Conservation (phyloP, 306 rosid species). For the Cotoneaster glaucophyllus region DNA sequence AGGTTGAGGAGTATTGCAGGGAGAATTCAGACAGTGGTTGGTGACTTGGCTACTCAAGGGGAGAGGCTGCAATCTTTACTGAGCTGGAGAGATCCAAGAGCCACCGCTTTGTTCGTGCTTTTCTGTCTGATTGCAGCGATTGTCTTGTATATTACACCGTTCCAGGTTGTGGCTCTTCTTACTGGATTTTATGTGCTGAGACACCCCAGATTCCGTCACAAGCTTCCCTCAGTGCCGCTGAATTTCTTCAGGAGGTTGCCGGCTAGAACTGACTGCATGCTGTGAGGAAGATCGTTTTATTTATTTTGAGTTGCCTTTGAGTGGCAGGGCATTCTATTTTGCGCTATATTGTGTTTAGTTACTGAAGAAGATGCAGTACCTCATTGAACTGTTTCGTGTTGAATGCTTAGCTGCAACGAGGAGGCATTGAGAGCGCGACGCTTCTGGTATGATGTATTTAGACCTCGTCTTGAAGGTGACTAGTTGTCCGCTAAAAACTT, state of each 20-base stretch:
- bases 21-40: slow-evolving; percentile 90
- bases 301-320: slow-evolving; percentile 1
- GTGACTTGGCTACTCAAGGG: slow-evolving; percentile 96
- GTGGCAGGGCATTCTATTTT: not conserved
- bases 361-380: slow-evolving; percentile 26
- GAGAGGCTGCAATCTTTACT: slow-evolving; percentile 92
- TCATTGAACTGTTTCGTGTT: slow-evolving; percentile 23
- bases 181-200: slow-evolving; percentile 78
- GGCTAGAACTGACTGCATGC: slow-evolving; percentile 96
- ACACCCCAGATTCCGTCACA: slow-evolving; percentile 94
- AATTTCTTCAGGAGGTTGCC: slow-evolving; percentile 97
- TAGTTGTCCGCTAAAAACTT: slow-evolving; percentile 27
- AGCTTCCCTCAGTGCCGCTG: slow-evolving; percentile 94
- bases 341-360: not conserved
- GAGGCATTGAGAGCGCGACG: not conserved
- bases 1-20: slow-evolving; percentile 92
- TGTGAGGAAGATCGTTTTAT: slow-evolving; percentile 35
- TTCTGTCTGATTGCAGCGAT: slow-evolving; percentile 91
- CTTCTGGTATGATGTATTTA: slow-evolving; percentile 14
- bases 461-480: slow-evolving; percentile 28
- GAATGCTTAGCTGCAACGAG: slow-evolving; percentile 21
- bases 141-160: slow-evolving; percentile 84
- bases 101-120: slow-evolving; percentile 80
- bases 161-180: slow-evolving; percentile 89
- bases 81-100: slow-evolving; percentile 98